Percentiles rank a stretch among this genome's conserved stretches.
Conservation (phyloP, 176 grass and related monocot genomes). For the Alopecurus myosuroides region DNA sequence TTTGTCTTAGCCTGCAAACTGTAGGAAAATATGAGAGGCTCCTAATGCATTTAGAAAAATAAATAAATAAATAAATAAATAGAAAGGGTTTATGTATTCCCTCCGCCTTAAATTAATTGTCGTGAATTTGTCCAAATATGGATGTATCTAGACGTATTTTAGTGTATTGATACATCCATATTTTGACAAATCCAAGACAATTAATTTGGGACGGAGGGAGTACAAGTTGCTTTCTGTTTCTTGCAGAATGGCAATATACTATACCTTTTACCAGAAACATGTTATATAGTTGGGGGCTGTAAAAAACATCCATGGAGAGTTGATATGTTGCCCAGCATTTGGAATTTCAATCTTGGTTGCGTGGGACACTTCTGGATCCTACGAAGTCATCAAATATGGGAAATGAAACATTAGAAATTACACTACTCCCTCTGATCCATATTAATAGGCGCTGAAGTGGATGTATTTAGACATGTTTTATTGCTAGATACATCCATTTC, state of each 20-base stretch:
- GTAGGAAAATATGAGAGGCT: not conserved
- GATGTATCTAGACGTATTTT: no score
- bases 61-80: not conserved
- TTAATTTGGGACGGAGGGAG: no score
- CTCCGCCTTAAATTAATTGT: no score
- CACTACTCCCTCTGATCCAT: no score
- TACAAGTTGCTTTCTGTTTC: not conserved
- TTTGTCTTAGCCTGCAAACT: not conserved
- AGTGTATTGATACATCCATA: no score
- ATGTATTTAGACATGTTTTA: no score
- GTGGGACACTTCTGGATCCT: not conserved
- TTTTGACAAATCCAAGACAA: no score
- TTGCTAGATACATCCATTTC: no score
- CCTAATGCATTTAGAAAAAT: not conserved
- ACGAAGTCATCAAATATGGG: not conserved
- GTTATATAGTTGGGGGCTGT: not conserved
- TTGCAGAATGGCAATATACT: not conserved
- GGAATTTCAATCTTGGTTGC: conserved; percentile 1
- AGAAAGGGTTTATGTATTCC: not conserved
- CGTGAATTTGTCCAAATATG: no score
- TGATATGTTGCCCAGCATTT: not conserved
- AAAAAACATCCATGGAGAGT: not conserved
- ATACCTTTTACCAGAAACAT: not conserved
- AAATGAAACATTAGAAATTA: not conserved
- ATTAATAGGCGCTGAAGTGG: no score